Conservation (phyloP, 805 yeast species). For the Spathaspora passalidarum region DNA sequence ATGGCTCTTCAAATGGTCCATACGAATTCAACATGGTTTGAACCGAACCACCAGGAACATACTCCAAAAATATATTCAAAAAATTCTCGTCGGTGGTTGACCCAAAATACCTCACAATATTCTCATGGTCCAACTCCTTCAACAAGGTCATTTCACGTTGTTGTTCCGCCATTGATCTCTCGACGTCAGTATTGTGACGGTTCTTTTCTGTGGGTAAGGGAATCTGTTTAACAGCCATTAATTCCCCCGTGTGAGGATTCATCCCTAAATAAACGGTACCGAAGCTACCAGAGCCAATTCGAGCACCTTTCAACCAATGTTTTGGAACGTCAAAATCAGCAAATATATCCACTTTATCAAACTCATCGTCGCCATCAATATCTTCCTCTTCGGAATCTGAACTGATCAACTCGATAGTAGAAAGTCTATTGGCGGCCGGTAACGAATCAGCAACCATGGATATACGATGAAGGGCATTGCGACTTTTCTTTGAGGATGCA, state of each 20-base stretch:
- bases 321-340: slow-evolving; percentile 43
- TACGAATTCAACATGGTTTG: slow-evolving; percentile 68
- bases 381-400: slow-evolving; percentile 39
- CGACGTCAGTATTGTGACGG: slow-evolving; percentile 27
- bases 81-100: slow-evolving; percentile 70
- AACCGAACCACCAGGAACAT: slow-evolving; percentile 57
- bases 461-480: slow-evolving; percentile 6
- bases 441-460: slow-evolving; percentile 12
- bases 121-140: slow-evolving; percentile 80
- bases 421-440: slow-evolving; percentile 32
- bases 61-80: slow-evolving; percentile 71
- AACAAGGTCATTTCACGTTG: slow-evolving; percentile 78
- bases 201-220: slow-evolving; percentile 47
- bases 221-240: slow-evolving; percentile 97
- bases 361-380: slow-evolving; percentile 36
- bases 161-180: slow-evolving; percentile 65
- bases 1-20: slow-evolving; percentile 78
- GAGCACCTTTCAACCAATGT: slow-evolving; percentile 89
- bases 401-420: slow-evolving; percentile 47
- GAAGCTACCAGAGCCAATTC: slow-evolving; percentile 92
- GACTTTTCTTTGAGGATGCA: slow-evolving; percentile 7
- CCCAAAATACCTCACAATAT: slow-evolving; percentile 90
- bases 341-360: slow-evolving; percentile 11
- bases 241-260: slow-evolving; percentile 88
- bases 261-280: slow-evolving; percentile 92